Base-by-base conservation (phyloP, 768 basidiomycete species). In the Mycena filopes region DNA sequence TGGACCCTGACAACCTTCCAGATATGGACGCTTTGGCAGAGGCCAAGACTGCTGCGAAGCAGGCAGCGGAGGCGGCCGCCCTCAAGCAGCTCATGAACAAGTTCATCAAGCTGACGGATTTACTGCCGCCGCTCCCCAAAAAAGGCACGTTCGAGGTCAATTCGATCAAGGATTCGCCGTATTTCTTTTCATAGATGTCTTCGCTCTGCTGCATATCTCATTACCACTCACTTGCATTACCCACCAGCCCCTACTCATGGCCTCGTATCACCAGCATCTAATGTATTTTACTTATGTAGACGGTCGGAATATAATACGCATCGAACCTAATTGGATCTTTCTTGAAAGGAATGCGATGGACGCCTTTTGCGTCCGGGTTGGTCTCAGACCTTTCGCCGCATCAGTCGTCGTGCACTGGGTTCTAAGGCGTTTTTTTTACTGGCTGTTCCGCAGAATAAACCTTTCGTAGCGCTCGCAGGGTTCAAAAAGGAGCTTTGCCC, bases 141-240 rank as follows among this genome's bases (percentile, higher is more conserved):
- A 94, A 93, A 80, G 97, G 97, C 58, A 81, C 82, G 60, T 98
- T 99, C 75, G 86, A 93, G 68, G 94, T 99, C 66, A 82, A 87
- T 71, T 83, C 82, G 65, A 96, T 98, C 78, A 91, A 91, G 75
- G 78, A 87, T 61, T 94, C 92, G 45, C 83, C 84, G 40, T 99
- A 98, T 78, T 99, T 99, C 86, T 99, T 98, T 85, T 96, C 96
- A 45, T 98, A 86, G 79, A 69, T 43, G 31, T 46, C 55, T 36
- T 50, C 36, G 61, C 61, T 57, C 25, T 58, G 38, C 54, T 20
- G 51, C 59, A 60, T 61, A 56, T 59, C 18, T 59, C 60, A 64
- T 65, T 26, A 45, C 41, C 36, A 36, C 25, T 40, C 46, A 48
- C 56, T 49, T 65, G 62, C 67, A 63, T 70, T 45, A 51, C 62